Conservation (phyloP, 1,284 basidiomycete species). For the Cryptococcus deneoformans region DNA sequence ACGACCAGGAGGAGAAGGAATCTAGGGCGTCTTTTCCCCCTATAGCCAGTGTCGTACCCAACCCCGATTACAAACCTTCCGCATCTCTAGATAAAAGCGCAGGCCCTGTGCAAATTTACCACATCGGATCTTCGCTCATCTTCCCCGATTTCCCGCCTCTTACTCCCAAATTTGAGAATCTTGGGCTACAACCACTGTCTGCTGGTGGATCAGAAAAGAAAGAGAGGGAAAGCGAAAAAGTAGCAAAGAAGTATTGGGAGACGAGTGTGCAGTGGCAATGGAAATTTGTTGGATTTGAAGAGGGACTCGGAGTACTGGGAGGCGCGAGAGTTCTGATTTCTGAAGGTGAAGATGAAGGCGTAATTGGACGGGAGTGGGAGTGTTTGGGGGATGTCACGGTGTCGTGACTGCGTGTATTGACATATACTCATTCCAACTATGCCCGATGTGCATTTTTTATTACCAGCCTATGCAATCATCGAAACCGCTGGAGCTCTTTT, state of each 20-base stretch:
- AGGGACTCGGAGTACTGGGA: slow-evolving; percentile 36
- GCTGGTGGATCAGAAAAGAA: not conserved
- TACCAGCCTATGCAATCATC: too few species aligned
- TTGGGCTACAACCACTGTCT: not conserved
- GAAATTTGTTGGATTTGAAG: slow-evolving; percentile 27
- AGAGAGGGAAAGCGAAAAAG: not conserved
- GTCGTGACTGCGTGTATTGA: too few species aligned
- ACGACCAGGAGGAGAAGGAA: not conserved
- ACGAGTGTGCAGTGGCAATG: slow-evolving; percentile 20
- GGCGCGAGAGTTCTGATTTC: slow-evolving; percentile 35
- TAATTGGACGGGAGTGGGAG: slow-evolving; percentile 33
- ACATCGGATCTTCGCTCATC: slow-evolving; percentile 26
- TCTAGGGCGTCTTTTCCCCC: not conserved
- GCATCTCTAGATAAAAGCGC: slow-evolving; percentile 4
- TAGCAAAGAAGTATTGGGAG: slow-evolving; percentile 26
- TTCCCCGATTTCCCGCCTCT: slow-evolving; percentile 2
- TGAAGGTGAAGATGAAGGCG: slow-evolving; percentile 5
- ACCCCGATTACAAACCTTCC: slow-evolving; percentile 16
- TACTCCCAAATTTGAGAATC: slow-evolving; percentile 19
- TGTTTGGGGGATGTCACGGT: slow-evolving; percentile 28
- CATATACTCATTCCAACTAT: too few species aligned
- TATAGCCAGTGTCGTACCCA: not conserved
- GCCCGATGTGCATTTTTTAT: too few species aligned
- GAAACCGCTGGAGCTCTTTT: too few species aligned
- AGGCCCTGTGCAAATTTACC: slow-evolving; percentile 4